A percentile compares a stretch with the other conserved stretches of the same genome.
Conservation (phyloP, 228 moss, liverwort and hornwort genomes). For the Sphagnum magellanicum region DNA sequence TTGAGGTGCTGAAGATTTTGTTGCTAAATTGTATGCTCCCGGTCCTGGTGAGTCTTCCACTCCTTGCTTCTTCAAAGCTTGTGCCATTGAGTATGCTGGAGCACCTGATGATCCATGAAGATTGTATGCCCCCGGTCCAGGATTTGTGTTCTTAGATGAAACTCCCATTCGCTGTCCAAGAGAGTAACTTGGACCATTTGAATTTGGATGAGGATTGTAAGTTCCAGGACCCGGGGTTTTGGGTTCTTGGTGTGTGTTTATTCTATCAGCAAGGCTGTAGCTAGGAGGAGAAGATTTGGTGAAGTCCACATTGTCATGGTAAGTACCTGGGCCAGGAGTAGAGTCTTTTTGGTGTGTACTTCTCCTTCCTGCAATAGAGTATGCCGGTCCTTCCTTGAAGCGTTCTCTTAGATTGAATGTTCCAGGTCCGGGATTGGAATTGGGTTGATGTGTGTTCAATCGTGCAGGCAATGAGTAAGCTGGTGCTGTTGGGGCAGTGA, state of each 20-base stretch:
- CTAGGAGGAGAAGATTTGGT: slow-evolving; percentile 2
- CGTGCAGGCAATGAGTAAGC: slow-evolving; percentile 2
- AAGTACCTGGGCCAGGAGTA: slow-evolving; percentile 3
- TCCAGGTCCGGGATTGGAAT: slow-evolving; percentile 1
- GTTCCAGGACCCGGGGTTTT: slow-evolving; percentile 8
- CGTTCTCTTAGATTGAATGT: not conserved
- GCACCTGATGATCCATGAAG: not conserved
- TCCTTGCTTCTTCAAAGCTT: not conserved
- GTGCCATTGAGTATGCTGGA: slow-evolving; percentile 8
- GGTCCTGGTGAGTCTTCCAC: slow-evolving; percentile 9
- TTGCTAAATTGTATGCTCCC: slow-evolving; percentile 4
- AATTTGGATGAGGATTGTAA: not conserved
- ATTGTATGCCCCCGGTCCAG: not conserved
- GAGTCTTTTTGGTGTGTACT: not conserved
- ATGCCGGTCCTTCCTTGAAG: not conserved
- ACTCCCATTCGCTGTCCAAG: not conserved
- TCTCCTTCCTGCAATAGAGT: not conserved
- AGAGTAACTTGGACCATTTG: not conserved
- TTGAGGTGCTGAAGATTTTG: slow-evolving; percentile 8
- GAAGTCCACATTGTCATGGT: not conserved
- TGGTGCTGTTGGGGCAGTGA: slow-evolving; percentile 2
- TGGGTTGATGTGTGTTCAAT: not conserved
- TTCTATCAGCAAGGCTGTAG: slow-evolving; percentile 2
- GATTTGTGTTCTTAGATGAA: not conserved
- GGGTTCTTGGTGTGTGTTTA: not conserved